Evolutionary conservation across 2,329 filamentous ascomycete genomes (phyloP), one percentile per base, ranked within the genome.

Genomic region (Cercospora janseana): DNA sequence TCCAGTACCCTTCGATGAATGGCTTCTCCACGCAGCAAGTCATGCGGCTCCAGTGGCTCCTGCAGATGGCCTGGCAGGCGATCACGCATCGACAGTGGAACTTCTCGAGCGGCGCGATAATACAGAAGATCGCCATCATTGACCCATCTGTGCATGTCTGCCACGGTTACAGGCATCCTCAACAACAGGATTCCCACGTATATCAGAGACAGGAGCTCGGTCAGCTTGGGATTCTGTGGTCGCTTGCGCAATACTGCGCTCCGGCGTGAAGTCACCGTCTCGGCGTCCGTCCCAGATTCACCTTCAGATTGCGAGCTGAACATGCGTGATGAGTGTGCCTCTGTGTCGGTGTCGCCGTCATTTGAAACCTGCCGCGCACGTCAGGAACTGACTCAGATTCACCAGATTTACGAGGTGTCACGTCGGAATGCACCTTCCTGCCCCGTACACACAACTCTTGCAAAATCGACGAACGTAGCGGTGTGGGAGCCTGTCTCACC

Each of bases 161-260:
- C 85, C 6, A 92, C 72, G 16, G 83, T 82, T n/a, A 88, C 76
- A 0, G 91, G 89, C 49, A 93, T 75, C 49, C 86, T 82, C 59
- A 95, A 74, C 20, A 95, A 73, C 37, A 93, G 63, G 28, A 82
- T 82, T 1, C 82, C 91, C 26, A 96, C 69, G 70, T 96, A 96
- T 64, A 87, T 90, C 8, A 95, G 67, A 1, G 77, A 83, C 45
- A 97, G 69, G 0, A 85, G 86, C 59, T 95, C 91, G 32, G 87
- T 72, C 27, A 94, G 72, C 44, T 74, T 81, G 1, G 91, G 90
- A 2, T 65, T 62, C 6, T 60, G 81, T 63, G 64, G 66, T 59
- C 43, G 69, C 67, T 74, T 73, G 20, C 74, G 63, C 31, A 54
- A 41, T 3, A 61, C 54, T 34, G 62, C 66, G 38, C 66, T 66